phyloP scores from a whole-genome alignment of 164 flowering plant species.

The Kalanchoe fedtschenkoi region DNA sequence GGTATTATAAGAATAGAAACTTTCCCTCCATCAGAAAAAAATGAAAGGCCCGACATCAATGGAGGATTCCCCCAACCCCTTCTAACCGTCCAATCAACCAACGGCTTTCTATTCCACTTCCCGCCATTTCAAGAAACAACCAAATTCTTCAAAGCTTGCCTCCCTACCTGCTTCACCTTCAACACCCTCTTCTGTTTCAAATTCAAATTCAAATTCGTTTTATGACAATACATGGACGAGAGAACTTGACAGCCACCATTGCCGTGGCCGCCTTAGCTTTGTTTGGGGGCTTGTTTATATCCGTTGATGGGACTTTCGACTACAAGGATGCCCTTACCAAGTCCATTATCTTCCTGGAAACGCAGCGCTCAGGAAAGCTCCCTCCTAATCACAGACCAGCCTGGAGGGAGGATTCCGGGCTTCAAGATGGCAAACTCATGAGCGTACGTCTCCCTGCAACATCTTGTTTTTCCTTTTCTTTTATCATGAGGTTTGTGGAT shows the following conservation, averaged over 20 bases:
- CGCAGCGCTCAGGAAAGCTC: slow-evolving; percentile 80
- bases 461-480: not conserved
- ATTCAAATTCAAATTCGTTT: not conserved
- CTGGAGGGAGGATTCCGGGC: slow-evolving; percentile 82
- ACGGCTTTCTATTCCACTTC: not conserved
- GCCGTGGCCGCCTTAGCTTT: slow-evolving; percentile 22
- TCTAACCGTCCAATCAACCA: not conserved
- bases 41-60: not conserved
- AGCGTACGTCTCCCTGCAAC: slow-evolving; percentile 20
- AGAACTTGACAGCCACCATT: slow-evolving; percentile 10
- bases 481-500: not conserved
- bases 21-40: not conserved
- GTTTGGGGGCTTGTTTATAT: slow-evolving; percentile 14
- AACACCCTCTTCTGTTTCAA: not conserved
- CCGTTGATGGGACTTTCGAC: slow-evolving; percentile 28
- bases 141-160: not conserved
- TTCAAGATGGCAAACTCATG: slow-evolving; percentile 57
- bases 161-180: not conserved
- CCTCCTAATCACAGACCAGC: slow-evolving; percentile 39
- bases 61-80: not conserved
- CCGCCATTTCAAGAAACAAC: slow-evolving; percentile 1
- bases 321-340: slow-evolving; percentile 78
- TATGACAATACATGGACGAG: not conserved
- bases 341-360: slow-evolving; percentile 73
- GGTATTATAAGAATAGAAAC: too few relatives aligned